phyloP scores from a whole-genome alignment of 2,329 filamentous ascomycete species.

The Thelonectria olida region DNA sequence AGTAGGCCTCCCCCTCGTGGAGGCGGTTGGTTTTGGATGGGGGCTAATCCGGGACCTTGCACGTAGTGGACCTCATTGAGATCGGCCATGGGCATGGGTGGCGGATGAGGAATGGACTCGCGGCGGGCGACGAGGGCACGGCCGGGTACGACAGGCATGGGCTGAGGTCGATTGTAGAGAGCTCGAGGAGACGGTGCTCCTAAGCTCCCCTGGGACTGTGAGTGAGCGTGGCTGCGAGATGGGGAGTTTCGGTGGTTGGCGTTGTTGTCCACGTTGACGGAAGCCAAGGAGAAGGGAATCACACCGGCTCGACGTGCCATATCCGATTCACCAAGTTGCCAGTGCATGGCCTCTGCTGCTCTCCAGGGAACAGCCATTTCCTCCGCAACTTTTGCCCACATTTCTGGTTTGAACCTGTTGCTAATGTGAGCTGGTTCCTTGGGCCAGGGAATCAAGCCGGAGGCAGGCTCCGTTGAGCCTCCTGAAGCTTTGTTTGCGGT shows the following conservation, averaged over 20 bases:
- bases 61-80: conserved; percentile 44
- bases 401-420: conserved; percentile 90
- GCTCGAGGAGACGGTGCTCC: conserved; percentile 51
- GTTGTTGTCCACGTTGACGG: conserved; percentile 58
- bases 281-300: conserved; percentile 79
- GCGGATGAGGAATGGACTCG: conserved; percentile 49
- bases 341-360: conserved; percentile 97
- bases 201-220: conserved; percentile 57
- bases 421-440: conserved; percentile 28
- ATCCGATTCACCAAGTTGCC: conserved; percentile 91
- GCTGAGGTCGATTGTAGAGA: conserved; percentile 51
- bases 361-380: conserved; percentile 97
- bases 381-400: conserved; percentile 96
- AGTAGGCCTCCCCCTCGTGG: conserved; percentile 56
- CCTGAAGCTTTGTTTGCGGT: neutral
- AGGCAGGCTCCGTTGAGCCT: neutral
- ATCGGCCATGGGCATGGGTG: conserved; percentile 43
- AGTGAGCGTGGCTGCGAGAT: conserved; percentile 52
- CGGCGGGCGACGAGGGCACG: conserved; percentile 52
- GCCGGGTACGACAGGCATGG: conserved; percentile 44
- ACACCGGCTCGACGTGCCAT: conserved; percentile 94
- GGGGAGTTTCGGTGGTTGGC: conserved; percentile 53
- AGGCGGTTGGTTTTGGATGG: conserved; percentile 58
- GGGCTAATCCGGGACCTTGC: conserved; percentile 57
- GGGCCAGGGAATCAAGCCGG: neutral